phyloP scores from a whole-genome alignment of 495 filamentous ascomycete genomes.

The Penicillium cataractarum region DNA sequence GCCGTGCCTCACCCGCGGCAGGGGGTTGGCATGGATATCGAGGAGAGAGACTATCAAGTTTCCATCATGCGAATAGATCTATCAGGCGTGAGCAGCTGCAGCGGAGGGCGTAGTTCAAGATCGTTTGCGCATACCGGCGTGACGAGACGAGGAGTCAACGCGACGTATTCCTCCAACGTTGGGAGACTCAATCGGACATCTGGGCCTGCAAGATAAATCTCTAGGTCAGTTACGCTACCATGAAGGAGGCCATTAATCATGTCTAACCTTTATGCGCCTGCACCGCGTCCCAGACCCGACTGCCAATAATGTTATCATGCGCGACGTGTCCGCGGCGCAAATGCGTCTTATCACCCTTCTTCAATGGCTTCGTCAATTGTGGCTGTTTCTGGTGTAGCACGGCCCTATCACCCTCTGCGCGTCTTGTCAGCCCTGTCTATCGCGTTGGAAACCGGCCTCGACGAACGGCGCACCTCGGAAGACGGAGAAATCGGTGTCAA shows the following conservation, averaged over 20 bases:
- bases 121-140: conserved; percentile 62
- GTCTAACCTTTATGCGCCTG: conserved; percentile 50
- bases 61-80: conserved; percentile 77
- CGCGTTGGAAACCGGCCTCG: background rate
- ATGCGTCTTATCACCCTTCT: conserved; percentile 44
- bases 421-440: conserved; percentile 8
- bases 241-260: background rate
- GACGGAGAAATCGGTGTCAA: conserved; percentile 46
- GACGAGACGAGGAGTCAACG: conserved; percentile 63
- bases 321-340: conserved; percentile 54
- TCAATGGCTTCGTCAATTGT: conserved; percentile 55
- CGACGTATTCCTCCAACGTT: conserved; percentile 72
- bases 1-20: conserved; percentile 27
- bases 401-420: conserved; percentile 61
- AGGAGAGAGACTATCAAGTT: conserved; percentile 72
- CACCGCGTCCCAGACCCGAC: conserved; percentile 56
- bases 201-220: conserved; percentile 30
- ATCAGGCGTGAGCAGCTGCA: conserved; percentile 30
- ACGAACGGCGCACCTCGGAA: conserved; percentile 38
- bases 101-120: background rate
- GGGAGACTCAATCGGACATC: conserved; percentile 62
- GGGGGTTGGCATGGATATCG: conserved; percentile 64
- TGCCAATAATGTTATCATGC: conserved; percentile 68
- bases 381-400: conserved; percentile 56
- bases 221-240: conserved; percentile 6